phyloP scores from a whole-genome alignment of 352 stramenopile species.

The Pythium rishiriense region DNA sequence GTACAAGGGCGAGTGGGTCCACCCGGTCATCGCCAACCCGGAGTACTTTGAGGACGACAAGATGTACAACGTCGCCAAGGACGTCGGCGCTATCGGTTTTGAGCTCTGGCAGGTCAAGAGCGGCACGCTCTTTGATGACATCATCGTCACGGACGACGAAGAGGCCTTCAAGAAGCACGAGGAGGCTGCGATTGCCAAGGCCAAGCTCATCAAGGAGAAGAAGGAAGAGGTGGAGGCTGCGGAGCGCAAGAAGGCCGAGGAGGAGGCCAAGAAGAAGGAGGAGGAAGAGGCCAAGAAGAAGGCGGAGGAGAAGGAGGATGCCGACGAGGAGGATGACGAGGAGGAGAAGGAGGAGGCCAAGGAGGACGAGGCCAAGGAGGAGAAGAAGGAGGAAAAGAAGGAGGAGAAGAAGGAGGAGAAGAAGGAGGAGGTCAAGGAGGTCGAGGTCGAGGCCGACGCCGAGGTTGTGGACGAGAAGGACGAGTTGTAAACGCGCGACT shows the following conservation, averaged over 20 bases:
- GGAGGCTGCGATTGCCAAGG: conserved; percentile 93
- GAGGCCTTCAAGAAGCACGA: conserved; percentile 96
- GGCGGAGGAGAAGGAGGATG: conserved; percentile 59
- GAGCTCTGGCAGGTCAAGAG: conserved; percentile 99
- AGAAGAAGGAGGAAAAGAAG: conserved; percentile 39
- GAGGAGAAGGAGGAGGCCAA: conserved; percentile 36
- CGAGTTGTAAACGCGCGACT: conserved; percentile 22
- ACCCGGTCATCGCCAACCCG: conserved; percentile 96
- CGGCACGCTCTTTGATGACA: conserved; percentile 99
- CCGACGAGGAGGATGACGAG: conserved; percentile 35
- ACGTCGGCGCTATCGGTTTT: conserved; percentile 97
- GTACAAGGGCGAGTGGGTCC: conserved; percentile 98
- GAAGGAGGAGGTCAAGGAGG: conserved; percentile 24
- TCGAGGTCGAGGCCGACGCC: conserved; percentile 28
- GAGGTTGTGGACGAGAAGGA: conserved; percentile 23
- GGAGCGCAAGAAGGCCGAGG: conserved; percentile 62
- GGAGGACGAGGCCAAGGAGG: conserved; percentile 50
- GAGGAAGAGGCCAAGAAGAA: conserved; percentile 60
- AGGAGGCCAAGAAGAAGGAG: conserved; percentile 75
- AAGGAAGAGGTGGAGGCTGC: conserved; percentile 80
- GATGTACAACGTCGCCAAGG: conserved; percentile 95
- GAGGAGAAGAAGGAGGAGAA: conserved; percentile 47
- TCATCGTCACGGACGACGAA: conserved; percentile 97
- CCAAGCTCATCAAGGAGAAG: conserved; percentile 73
- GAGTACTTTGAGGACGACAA: conserved; percentile 95